Conservation (phyloP, 495 filamentous ascomycete species). For the Pseudevernia furfuracea region DNA sequence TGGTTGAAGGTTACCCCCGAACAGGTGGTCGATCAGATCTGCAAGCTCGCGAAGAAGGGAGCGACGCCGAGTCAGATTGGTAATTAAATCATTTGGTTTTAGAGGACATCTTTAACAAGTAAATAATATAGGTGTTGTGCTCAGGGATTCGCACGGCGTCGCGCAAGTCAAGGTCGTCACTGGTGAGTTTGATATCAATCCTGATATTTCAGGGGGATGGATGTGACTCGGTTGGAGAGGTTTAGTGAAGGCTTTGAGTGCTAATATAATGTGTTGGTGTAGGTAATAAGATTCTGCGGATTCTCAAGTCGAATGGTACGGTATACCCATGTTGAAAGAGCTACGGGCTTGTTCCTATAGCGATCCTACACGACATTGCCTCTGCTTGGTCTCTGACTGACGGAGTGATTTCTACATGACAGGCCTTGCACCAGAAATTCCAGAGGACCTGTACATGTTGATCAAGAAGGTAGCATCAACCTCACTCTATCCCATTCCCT, state of each 20-base stretch:
- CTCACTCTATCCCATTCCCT: not conserved
- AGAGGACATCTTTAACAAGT: too few relatives aligned
- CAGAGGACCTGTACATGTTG: conserved; percentile 96
- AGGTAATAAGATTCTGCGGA: conserved; percentile 99
- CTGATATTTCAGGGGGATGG: not conserved
- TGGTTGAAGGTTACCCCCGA: conserved; percentile 91
- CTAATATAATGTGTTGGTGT: conserved; percentile 10
- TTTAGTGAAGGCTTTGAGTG: not conserved
- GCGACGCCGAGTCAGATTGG: conserved; percentile 96
- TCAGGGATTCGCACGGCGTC: conserved; percentile 95
- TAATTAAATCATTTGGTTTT: too few relatives aligned
- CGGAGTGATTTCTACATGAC: conserved; percentile 69
- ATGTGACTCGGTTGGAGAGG: not conserved
- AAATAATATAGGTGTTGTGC: too few relatives aligned
- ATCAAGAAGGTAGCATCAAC: conserved; percentile 82
- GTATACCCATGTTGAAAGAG: conserved; percentile 6
- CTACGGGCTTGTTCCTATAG: not conserved
- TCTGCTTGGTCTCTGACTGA: conserved; percentile 98
- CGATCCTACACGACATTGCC: conserved; percentile 45
- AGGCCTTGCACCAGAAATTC: conserved; percentile 97
- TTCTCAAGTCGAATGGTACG: conserved; percentile 92
- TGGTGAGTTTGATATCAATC: conserved; percentile 51
- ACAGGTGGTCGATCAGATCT: conserved; percentile 95
- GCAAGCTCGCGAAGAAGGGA: conserved; percentile 94
- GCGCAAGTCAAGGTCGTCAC: conserved; percentile 95